Base-by-base conservation (phyloP, 192 early-diverging fungal genomes). In the Dissophora globulifera region DNA sequence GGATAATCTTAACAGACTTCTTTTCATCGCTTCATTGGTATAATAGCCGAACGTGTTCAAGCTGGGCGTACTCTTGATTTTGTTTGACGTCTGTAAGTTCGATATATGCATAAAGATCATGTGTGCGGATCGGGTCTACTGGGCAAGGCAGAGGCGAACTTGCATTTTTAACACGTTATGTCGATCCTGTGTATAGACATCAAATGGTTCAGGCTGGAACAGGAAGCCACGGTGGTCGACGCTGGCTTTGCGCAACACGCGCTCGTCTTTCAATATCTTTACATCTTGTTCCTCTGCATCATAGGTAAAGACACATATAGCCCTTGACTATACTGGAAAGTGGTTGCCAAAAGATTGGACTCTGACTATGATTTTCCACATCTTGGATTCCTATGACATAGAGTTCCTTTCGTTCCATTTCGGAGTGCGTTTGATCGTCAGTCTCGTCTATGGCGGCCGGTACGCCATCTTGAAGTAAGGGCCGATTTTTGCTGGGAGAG, bases 171-270 rank as follows among this genome's bases (percentile, higher is more conserved):
- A 0, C 25, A 38, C 40, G 17, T 33, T 19, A 26, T 38, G 29
- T n/a, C n/a, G n/a, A n/a, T n/a, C n/a, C n/a, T n/a, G n/a, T n/a
- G 4, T 15, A 12, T 41, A 88, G 87, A 95, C 70, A 92, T 95
- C 54, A 94, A 95, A 68, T 96, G 93, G 95, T 93, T 92, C 82
- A 86, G 89, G n/a, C 62, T 96, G 13, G 93, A 96, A 58, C 86
- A 89, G 61, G 84, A 87, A 53, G 81, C 81, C 8, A 81, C 84
- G 25, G 68, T 74, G 22, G 64, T 80, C 17, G 82, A 91, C 58
- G 78, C 84, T 23, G 50, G 81, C 49, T 92, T 92, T 70, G 84
- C 89, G 41, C 80, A 88, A 45, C 79, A 90, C 75, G 82, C 87
- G 55, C 46, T 88, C 31, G 69, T 88, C 81, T 81, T 84, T 26